Evolutionary conservation across 805 yeast species (phyloP).

Genomic region (Metschnikowia kunwiensis): DNA sequence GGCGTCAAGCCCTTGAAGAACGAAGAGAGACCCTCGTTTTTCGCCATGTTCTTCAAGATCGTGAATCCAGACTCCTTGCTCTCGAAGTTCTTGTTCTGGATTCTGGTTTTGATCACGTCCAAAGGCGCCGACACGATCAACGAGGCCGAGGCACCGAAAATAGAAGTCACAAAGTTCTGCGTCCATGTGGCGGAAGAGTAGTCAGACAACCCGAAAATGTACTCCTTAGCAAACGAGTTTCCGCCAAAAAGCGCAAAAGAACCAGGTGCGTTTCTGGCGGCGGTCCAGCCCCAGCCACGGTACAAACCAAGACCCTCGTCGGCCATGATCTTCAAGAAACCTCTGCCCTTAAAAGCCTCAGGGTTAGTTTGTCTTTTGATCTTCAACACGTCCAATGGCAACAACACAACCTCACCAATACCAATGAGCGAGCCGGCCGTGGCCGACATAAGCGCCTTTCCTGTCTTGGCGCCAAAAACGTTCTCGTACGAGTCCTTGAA

Average conservation of each 20-base stretch:
- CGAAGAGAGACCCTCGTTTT: constrained; percentile 83
- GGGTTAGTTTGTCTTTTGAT: constrained; percentile 99
- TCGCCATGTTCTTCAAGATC: constrained; percentile 87
- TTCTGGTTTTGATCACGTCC: constrained; percentile 97
- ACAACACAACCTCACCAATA: constrained; percentile 92
- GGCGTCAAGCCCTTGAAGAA: constrained; percentile 98
- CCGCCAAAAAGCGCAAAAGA: constrained; percentile 98
- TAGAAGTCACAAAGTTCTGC: constrained; percentile 92
- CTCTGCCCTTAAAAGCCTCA: constrained; percentile 98
- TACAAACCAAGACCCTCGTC: constrained; percentile 95
- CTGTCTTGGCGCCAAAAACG: constrained; percentile 87
- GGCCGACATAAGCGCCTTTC: constrained; percentile 95
- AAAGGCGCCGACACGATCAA: constrained; percentile 95
- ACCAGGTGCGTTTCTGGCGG: constrained; percentile 99
- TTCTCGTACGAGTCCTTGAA: constrained; percentile 68
- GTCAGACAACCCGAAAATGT: constrained; percentile 80
- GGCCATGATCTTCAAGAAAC: constrained; percentile 75
- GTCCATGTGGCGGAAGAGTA: constrained; percentile 90
- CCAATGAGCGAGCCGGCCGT: constrained; percentile 97
- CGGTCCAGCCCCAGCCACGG: constrained; percentile 99
- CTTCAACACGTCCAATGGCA: constrained; percentile 94
- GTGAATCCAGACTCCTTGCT: constrained; percentile 92
- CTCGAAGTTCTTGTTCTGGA: constrained; percentile 94
- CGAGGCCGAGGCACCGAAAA: constrained; percentile 95
- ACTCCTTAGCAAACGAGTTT: constrained; percentile 97